A percentile compares a stretch with the other conserved stretches of the same genome.
Conservation (phyloP, 306 rosid genomes). For the Lotus japonicus region DNA sequence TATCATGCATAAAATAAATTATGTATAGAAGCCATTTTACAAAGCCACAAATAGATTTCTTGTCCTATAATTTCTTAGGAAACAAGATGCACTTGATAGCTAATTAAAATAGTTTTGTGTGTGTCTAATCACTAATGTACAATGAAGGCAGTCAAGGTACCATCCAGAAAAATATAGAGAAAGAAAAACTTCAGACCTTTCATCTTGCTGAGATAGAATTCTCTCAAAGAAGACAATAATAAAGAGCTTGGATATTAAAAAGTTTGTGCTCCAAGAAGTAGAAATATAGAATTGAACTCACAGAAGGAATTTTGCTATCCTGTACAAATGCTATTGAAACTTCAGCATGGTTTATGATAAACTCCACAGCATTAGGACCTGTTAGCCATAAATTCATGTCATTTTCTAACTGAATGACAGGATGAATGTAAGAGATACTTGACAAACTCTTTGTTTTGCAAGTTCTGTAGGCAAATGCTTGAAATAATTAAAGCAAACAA, state of each 20-base stretch:
- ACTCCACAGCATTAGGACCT: conserved; percentile 95
- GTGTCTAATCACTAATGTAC: no score
- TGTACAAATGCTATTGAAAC: conserved; percentile 86
- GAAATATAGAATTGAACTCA: conserved; percentile 38
- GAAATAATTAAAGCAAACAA: not conserved
- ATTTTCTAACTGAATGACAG: not conserved
- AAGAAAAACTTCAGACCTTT: no score
- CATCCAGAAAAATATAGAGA: no score
- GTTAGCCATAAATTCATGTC: conserved; percentile 23
- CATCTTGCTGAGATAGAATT: not conserved
- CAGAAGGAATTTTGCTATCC: conserved; percentile 76
- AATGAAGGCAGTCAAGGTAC: no score
- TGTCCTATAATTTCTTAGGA: no score
- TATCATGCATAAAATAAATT: no score
- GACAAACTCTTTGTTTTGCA: not conserved
- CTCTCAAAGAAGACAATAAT: not conserved
- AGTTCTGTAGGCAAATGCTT: not conserved
- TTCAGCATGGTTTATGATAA: conserved; percentile 85
- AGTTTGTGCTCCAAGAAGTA: conserved; percentile 14
- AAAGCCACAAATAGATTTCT: no score
- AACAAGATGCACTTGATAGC: no score
- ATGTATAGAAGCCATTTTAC: no score
- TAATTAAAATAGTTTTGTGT: no score
- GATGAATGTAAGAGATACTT: not conserved
- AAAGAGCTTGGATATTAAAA: no score